phyloP scores from a whole-genome alignment of 371 early-diverging fungal species.

The Actinomortierella ambigua region DNA sequence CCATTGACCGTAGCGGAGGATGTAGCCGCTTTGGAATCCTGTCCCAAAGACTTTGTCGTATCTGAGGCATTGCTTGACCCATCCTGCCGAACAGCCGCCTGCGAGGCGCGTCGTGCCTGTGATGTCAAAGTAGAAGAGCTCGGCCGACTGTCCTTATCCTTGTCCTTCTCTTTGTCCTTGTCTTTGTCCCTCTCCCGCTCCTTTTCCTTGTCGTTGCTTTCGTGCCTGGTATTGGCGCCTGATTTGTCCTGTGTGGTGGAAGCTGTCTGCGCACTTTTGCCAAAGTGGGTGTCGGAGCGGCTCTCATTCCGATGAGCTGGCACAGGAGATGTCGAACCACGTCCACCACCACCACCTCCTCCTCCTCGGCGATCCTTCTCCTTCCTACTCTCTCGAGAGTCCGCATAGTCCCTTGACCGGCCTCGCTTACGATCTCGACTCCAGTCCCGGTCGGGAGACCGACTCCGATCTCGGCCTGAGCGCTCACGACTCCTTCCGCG shows the following conservation, averaged over 20 bases:
- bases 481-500: conserved; percentile 37
- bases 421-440: conserved; percentile 23
- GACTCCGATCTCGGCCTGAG: conserved; percentile 29
- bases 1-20: no score
- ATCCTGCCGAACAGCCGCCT: conserved; percentile 31
- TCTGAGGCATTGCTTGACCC: conserved; percentile 3
- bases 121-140: conserved; percentile 9
- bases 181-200: conserved; percentile 28
- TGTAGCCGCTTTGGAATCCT: no score
- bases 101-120: conserved; percentile 27
- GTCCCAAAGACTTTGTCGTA: neutral
- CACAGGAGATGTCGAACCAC: conserved; percentile 18
- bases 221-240: no score
- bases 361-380: conserved; percentile 26
- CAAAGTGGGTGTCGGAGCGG: no score
- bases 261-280: neutral
- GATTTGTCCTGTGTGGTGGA: no score
- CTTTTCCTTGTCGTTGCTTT: conserved; percentile 11
- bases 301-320: conserved; percentile 12
- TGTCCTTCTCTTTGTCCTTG: conserved; percentile 24
- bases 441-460: conserved; percentile 11
- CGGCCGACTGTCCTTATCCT: conserved; percentile 16
- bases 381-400: conserved; percentile 14
- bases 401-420: conserved; percentile 8
- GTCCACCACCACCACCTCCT: no score